Evolutionary conservation across 441 rosid genomes (phyloP).

Genomic region (Sinapis alba): DNA sequence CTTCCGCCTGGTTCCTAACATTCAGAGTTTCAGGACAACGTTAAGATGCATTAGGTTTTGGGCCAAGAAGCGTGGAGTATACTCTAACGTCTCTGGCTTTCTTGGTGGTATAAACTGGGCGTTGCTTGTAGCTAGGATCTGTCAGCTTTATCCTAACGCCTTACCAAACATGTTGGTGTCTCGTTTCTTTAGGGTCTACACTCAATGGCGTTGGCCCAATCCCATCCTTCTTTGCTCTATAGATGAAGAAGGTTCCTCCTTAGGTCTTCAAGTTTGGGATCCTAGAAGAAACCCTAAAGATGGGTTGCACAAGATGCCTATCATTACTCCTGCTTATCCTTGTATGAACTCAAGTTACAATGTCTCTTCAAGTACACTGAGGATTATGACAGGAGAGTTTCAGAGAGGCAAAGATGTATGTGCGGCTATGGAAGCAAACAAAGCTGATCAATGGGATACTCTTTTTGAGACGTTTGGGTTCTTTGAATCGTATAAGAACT

Average conservation of each 20-base stretch:
- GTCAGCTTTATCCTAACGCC: conserved; percentile 97
- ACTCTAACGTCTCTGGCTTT: conserved; percentile 98
- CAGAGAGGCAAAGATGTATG: conserved; percentile 88
- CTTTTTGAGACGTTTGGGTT: conserved; percentile 87
- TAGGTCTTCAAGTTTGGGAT: conserved; percentile 95
- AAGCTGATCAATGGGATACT: conserved; percentile 75
- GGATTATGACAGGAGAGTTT: conserved; percentile 90
- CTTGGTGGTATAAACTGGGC: conserved; percentile 99
- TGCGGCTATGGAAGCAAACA: conserved; percentile 86
- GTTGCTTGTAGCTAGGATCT: conserved; percentile 95
- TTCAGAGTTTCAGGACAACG: conserved; percentile 88
- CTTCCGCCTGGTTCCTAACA: conserved; percentile 91
- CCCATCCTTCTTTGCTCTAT: conserved; percentile 90
- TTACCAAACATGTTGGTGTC: conserved; percentile 87
- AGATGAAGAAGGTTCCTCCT: conserved; percentile 71
- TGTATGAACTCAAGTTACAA: conserved; percentile 98
- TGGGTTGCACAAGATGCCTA: conserved; percentile 87
- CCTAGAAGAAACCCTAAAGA: conserved; percentile 91
- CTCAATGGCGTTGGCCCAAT: conserved; percentile 98
- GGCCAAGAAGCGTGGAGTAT: conserved; percentile 96
- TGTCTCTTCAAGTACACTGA: conserved; percentile 85
- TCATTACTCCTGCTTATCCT: conserved; percentile 97
- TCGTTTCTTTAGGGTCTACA: conserved; percentile 91
- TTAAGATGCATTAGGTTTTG: conserved; percentile 93
- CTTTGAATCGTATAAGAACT: conserved; percentile 90